A percentile compares a stretch with the other conserved stretches of the same genome.
Conservation (phyloP, 2,329 filamentous ascomycete genomes). For the Graphiopsis chlorocephala region DNA sequence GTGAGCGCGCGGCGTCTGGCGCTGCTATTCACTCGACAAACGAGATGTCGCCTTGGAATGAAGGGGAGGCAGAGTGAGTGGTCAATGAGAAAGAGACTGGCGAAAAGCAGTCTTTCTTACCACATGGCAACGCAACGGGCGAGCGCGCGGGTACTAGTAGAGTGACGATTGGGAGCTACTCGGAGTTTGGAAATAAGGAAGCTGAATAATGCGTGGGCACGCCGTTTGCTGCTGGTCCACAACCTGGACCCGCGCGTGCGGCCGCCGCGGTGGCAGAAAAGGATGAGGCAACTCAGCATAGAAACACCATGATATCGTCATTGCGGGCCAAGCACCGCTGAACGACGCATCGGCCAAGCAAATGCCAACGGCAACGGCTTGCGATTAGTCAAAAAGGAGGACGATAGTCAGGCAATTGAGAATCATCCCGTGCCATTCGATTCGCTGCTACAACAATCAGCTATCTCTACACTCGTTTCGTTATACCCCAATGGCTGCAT, state of each 20-base stretch:
- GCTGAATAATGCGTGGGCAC: slow-evolving; percentile 13
- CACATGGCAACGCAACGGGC: background rate
- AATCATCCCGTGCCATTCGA: background rate
- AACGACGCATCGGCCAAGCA: background rate
- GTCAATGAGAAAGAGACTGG: background rate
- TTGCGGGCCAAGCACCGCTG: background rate
- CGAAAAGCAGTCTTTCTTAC: slow-evolving; percentile 3
- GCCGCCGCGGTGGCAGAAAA: slow-evolving; percentile 3
- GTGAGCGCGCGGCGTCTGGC: slow-evolving; percentile 8
- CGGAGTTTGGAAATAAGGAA: slow-evolving; percentile 6
- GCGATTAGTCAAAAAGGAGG: background rate
- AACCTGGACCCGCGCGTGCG: background rate
- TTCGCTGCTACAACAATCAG: background rate
- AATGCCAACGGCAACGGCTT: background rate
- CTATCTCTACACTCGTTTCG: background rate
- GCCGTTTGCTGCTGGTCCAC: background rate
- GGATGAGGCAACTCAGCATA: background rate
- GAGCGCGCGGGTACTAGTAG: background rate
- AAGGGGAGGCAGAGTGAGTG: background rate
- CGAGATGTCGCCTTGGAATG: background rate
- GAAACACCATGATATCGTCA: slow-evolving; percentile 1
- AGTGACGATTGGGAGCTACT: background rate
- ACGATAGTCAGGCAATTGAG: background rate
- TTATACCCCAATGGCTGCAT: background rate
- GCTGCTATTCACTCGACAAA: background rate